A percentile compares a stretch with the other conserved stretches of the same genome.
phyloP scores from a whole-genome alignment of 495 filamentous ascomycete genomes.

The Penicillium canariense region DNA sequence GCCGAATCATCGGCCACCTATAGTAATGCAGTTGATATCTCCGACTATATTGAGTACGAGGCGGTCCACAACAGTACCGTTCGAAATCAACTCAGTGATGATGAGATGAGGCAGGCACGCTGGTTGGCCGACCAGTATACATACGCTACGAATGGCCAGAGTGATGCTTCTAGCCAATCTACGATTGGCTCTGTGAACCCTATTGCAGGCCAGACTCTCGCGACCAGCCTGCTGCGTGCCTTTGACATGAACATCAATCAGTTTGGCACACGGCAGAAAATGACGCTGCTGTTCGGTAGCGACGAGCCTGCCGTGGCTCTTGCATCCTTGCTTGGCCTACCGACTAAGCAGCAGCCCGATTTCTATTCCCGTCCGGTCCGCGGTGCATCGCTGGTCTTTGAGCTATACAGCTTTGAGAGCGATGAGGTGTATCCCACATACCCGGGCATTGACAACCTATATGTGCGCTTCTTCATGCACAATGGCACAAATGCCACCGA shows the following conservation, averaged over 20 bases:
- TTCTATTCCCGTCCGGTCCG: slow-evolving; percentile 71
- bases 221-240: slow-evolving; percentile 56
- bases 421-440: slow-evolving; percentile 43
- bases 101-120: slow-evolving; percentile 55
- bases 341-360: slow-evolving; percentile 46
- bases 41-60: slow-evolving; percentile 73
- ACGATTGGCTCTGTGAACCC: slow-evolving; percentile 48
- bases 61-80: slow-evolving; percentile 67
- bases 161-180: slow-evolving; percentile 34
- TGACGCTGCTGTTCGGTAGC: slow-evolving; percentile 67
- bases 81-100: slow-evolving; percentile 47
- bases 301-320: slow-evolving; percentile 72
- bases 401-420: slow-evolving; percentile 63
- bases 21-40: slow-evolving; percentile 58
- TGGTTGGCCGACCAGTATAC: slow-evolving; percentile 66
- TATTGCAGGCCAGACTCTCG: slow-evolving; percentile 64
- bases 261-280: slow-evolving; percentile 43
- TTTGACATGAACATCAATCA: slow-evolving; percentile 51
- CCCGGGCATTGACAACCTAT: slow-evolving; percentile 56
- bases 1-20: slow-evolving; percentile 47
- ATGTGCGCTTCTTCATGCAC: slow-evolving; percentile 72
- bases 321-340: slow-evolving; percentile 65
- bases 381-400: slow-evolving; percentile 67
- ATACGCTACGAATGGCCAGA: slow-evolving; percentile 62
- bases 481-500: slow-evolving; percentile 64